Conservation (phyloP, 2,329 filamentous ascomycete species). For the Tympanopsis confertula region DNA sequence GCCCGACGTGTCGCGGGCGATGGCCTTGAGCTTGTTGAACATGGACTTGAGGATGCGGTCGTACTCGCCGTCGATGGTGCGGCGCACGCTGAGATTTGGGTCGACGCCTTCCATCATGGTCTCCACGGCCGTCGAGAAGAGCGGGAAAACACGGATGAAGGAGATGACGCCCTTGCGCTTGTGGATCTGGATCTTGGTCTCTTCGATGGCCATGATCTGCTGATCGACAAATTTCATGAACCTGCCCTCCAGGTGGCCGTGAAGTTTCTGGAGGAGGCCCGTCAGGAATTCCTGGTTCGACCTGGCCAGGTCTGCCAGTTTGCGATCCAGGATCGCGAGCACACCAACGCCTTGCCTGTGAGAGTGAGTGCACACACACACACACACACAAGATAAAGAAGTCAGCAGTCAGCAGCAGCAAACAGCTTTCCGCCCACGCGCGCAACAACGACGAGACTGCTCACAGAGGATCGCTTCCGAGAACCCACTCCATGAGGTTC, state of each 20-base stretch:
- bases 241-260: conserved; percentile 59
- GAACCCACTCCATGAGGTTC: conserved; percentile 71
- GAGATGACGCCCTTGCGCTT: conserved; percentile 94
- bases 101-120: conserved; percentile 61
- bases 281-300: conserved; percentile 89
- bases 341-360: conserved; percentile 78
- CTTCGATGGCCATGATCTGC: conserved; percentile 89
- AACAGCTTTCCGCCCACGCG: too few relatives aligned
- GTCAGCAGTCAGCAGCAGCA: conserved; percentile 12
- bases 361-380: conserved; percentile 6
- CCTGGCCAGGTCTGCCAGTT: conserved; percentile 68
- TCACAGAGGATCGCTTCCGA: conserved; percentile 71
- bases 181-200: conserved; percentile 97
- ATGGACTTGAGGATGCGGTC: conserved; percentile 81
- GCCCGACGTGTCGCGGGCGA: conserved; percentile 49
- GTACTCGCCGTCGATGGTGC: conserved; percentile 77
- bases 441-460: conserved; percentile 27
- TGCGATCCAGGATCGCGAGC: conserved; percentile 68
- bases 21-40: conserved; percentile 94
- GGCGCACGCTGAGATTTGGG: conserved; percentile 53
- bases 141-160: conserved; percentile 87
- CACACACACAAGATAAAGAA: too few relatives aligned
- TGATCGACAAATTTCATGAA: conserved; percentile 89
- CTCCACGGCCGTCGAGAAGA: conserved; percentile 73
- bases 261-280: conserved; percentile 66